Conservation (phyloP, 192 early-diverging fungal genomes). For the Haplosporangium gracile region DNA sequence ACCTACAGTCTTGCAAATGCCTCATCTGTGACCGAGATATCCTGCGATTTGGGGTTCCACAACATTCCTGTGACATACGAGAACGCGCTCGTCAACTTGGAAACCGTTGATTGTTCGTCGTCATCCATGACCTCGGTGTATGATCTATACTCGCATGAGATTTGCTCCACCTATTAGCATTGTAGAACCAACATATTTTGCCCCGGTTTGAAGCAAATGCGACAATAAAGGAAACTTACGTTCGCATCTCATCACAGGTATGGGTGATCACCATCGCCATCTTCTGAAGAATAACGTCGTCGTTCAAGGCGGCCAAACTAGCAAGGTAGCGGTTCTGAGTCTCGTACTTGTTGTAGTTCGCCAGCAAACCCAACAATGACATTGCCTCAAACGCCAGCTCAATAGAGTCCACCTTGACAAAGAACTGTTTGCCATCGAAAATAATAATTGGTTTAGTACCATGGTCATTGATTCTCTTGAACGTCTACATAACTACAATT, state of each 20-base stretch:
- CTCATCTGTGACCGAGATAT: conserved; percentile 48
- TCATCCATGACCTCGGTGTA: conserved; percentile 63
- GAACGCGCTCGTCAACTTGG: conserved; percentile 46
- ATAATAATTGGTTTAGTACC: neutral
- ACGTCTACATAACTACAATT: neutral
- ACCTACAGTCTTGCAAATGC: conserved; percentile 57
- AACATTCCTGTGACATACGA: conserved; percentile 61
- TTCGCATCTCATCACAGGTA: conserved; percentile 38
- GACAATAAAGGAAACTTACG: conserved; percentile 2
- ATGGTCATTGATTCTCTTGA: neutral
- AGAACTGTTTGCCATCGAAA: conserved; percentile 33
- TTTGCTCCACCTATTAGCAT: neutral
- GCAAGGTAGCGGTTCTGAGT: conserved; percentile 61
- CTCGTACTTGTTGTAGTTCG: conserved; percentile 73
- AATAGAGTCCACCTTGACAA: conserved; percentile 47
- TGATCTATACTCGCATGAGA: conserved; percentile 8
- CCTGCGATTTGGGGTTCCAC: conserved; percentile 53
- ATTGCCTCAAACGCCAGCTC: conserved; percentile 58
- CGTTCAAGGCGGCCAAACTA: conserved; percentile 47
- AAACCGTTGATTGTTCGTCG: conserved; percentile 57
- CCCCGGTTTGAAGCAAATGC: too few species aligned
- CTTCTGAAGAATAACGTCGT: conserved; percentile 50
- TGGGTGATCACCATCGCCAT: conserved; percentile 26
- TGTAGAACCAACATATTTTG: neutral
- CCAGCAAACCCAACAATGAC: conserved; percentile 61